Conservation (phyloP, 2,329 filamentous ascomycete species). For the Rosellinia necatrix region DNA sequence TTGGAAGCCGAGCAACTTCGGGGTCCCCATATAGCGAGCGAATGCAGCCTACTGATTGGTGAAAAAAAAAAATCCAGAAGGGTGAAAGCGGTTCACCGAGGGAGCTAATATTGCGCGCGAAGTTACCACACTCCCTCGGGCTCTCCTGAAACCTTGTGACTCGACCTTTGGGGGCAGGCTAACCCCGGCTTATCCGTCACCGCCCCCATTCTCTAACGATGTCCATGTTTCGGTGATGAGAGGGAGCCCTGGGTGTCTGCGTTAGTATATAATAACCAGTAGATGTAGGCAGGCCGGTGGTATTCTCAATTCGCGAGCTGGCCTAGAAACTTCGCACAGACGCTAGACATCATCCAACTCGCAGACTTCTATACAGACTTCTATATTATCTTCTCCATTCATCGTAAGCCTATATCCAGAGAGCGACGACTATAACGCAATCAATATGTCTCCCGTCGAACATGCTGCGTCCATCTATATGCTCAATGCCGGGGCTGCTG, state of each 20-base stretch:
- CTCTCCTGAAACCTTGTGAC: too few relatives aligned
- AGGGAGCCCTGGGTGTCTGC: too few relatives aligned
- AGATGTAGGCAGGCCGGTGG: too few relatives aligned
- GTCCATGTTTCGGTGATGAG: neutral
- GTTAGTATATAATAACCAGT: neutral
- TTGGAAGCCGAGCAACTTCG: too few relatives aligned
- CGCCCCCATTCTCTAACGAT: neutral
- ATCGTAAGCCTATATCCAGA: neutral
- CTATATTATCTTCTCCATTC: neutral
- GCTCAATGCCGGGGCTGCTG: constrained; percentile 21
- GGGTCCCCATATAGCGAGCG: too few relatives aligned
- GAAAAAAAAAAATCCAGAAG: too few relatives aligned
- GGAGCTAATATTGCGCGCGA: too few relatives aligned
- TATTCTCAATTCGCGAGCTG: neutral
- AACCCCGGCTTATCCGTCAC: neutral
- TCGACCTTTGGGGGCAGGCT: neutral
- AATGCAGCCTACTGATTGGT: too few relatives aligned
- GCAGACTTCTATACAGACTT: neutral
- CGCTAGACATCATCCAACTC: neutral
- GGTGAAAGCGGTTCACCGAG: too few relatives aligned
- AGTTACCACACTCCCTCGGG: too few relatives aligned
- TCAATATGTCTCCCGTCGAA: constrained; percentile 2
- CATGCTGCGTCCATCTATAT: constrained; percentile 21
- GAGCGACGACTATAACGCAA: neutral
- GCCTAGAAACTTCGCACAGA: neutral